phyloP scores from a whole-genome alignment of 2,329 filamentous ascomycete species.

The Thielaviopsis populi region DNA sequence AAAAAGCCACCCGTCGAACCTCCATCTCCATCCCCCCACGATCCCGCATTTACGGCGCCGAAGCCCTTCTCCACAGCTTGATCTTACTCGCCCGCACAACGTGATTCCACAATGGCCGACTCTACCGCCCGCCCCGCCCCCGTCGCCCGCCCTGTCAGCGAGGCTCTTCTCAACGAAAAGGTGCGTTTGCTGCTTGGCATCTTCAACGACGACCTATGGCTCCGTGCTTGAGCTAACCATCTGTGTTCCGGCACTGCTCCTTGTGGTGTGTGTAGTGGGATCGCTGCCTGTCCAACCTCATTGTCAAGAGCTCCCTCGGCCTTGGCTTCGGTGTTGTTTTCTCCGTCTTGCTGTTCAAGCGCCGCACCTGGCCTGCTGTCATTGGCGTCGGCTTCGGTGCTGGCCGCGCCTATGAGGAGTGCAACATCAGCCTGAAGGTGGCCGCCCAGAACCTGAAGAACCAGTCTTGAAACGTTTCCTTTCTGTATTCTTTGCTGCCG shows the following conservation, averaged over 20 bases:
- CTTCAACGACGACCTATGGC: neutral
- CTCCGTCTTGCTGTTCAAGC: conserved; percentile 95
- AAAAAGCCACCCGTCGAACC: conserved; percentile 11
- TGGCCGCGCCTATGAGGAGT: conserved; percentile 95
- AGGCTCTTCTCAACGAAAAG: conserved; percentile 98
- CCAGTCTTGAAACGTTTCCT: conserved; percentile 21
- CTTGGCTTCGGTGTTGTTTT: conserved; percentile 97
- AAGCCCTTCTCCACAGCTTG: conserved; percentile 7
- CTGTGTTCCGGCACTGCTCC: neutral
- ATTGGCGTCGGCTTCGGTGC: conserved; percentile 89
- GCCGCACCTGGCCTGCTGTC: conserved; percentile 94
- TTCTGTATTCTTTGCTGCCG: neutral
- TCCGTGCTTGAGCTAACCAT: conserved; percentile 1
- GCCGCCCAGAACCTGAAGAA: conserved; percentile 43
- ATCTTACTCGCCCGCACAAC: conserved; percentile 3
- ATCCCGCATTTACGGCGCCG: conserved; percentile 9
- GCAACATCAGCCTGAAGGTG: conserved; percentile 64
- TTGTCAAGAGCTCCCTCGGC: conserved; percentile 92
- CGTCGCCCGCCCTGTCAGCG: conserved; percentile 76
- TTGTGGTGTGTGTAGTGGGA: conserved; percentile 57
- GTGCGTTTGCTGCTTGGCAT: conserved; percentile 35
- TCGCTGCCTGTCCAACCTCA: conserved; percentile 89
- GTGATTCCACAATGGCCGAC: conserved; percentile 36
- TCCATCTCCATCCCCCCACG: conserved; percentile 5
- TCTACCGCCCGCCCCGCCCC: conserved; percentile 28